phyloP scores from a whole-genome alignment of 2,329 filamentous ascomycete species.

The Dryadomyces sulphureus region DNA sequence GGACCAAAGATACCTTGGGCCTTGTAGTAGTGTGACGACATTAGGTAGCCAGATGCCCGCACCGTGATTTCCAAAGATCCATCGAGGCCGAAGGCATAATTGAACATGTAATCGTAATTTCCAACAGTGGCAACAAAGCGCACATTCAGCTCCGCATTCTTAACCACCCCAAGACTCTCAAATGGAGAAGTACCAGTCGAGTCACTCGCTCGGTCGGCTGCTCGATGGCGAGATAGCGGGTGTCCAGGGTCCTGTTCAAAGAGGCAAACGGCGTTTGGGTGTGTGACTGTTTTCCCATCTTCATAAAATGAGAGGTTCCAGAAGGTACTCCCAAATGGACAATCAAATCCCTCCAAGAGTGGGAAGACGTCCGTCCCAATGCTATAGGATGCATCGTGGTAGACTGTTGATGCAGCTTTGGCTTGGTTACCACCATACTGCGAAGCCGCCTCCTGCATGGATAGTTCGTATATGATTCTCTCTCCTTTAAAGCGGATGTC shows the following conservation, averaged over 20 bases:
- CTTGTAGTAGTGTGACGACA: conserved; percentile 18
- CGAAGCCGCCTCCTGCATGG: conserved; percentile 35
- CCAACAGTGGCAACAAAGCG: conserved; percentile 25
- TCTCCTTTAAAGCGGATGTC: conserved; percentile 36
- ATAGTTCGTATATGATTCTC: conserved; percentile 35
- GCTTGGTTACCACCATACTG: conserved; percentile 35
- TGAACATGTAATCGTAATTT: conserved; percentile 27
- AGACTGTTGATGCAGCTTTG: conserved; percentile 25
- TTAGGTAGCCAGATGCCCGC: conserved; percentile 23
- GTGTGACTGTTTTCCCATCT: conserved; percentile 16
- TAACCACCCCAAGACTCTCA: conserved; percentile 17
- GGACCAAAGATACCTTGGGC: conserved; percentile 20
- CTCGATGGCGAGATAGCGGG: conserved; percentile 21
- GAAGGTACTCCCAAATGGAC: conserved; percentile 23
- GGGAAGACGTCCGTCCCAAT: conserved; percentile 21
- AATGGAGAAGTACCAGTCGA: conserved; percentile 14
- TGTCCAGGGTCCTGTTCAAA: conserved; percentile 23
- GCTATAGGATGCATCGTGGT: conserved; percentile 25
- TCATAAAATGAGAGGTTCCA: conserved; percentile 19
- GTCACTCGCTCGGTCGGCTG: conserved; percentile 7
- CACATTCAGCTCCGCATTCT: conserved; percentile 19
- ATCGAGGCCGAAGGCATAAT: conserved; percentile 20
- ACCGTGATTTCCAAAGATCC: conserved; percentile 23
- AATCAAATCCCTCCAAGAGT: conserved; percentile 27
- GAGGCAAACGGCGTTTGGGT: conserved; percentile 22